Evolutionary conservation across 1,139 yeast species (phyloP).

Genomic region (Kurtzmaniella quercitrusa): DNA sequence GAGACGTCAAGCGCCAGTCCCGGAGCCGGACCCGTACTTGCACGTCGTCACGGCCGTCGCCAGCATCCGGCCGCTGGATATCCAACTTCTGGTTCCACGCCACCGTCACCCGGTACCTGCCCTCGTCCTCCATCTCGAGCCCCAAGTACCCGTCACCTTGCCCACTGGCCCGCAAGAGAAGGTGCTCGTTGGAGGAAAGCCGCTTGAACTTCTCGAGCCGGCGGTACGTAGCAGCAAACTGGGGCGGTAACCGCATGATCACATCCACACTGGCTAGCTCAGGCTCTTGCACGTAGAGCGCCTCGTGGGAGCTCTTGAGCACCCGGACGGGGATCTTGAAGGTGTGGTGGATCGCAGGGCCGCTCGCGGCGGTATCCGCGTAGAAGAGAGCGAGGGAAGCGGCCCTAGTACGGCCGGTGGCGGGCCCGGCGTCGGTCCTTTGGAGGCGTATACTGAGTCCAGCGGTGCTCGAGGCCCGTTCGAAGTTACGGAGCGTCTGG

Average conservation of each 20-base stretch:
- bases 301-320: slow-evolving; percentile 42
- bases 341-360: slow-evolving; percentile 48
- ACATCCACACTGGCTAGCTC: slow-evolving; percentile 43
- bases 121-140: slow-evolving; percentile 52
- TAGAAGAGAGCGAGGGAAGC: slow-evolving; percentile 54
- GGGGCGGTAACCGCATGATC: slow-evolving; percentile 46
- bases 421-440: slow-evolving; percentile 35
- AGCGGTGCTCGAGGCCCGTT: slow-evolving; percentile 42
- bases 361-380: slow-evolving; percentile 26
- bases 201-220: slow-evolving; percentile 55
- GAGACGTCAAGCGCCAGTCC: slow-evolving; percentile 58
- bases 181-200: slow-evolving; percentile 25
- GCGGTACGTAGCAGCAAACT: slow-evolving; percentile 44
- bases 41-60: slow-evolving; percentile 24
- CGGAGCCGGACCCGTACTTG: slow-evolving; percentile 42
- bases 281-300: slow-evolving; percentile 42
- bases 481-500: slow-evolving; percentile 52
- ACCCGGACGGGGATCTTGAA: slow-evolving; percentile 57
- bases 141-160: slow-evolving; percentile 38
- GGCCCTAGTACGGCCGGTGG: slow-evolving; percentile 32
- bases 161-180: slow-evolving; percentile 32
- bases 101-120: slow-evolving; percentile 46
- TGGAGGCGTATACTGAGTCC: slow-evolving; percentile 52
- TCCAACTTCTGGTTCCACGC: slow-evolving; percentile 53
- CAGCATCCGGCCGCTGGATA: slow-evolving; percentile 24